Conservation (phyloP, 805 yeast species). For the Gaillardinia entomophila region DNA sequence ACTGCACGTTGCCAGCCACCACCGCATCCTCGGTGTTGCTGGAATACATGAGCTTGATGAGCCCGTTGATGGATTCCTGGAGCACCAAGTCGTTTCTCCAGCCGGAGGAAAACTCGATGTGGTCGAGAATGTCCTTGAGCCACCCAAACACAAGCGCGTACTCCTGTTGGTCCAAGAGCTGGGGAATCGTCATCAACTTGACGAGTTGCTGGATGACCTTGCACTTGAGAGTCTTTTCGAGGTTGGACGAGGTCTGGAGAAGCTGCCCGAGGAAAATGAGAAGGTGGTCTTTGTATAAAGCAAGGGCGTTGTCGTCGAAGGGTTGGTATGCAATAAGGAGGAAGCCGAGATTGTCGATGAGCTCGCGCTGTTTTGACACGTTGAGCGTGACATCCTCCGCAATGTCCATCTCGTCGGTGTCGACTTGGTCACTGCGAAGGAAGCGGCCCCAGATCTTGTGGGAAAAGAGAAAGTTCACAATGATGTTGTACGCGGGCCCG, state of each 20-base stretch:
- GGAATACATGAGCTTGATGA: slow-evolving; percentile 41
- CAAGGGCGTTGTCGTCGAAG: slow-evolving; percentile 31
- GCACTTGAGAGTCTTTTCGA: slow-evolving; percentile 66
- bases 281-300: slow-evolving; percentile 56
- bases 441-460: slow-evolving; percentile 40
- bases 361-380: slow-evolving; percentile 51
- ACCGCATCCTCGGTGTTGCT: slow-evolving; percentile 5
- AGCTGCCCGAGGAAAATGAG: slow-evolving; percentile 64
- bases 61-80: slow-evolving; percentile 48
- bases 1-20: slow-evolving; percentile 17
- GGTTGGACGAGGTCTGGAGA: slow-evolving; percentile 57
- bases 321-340: slow-evolving; percentile 44
- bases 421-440: slow-evolving; percentile 15
- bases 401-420: slow-evolving; percentile 2
- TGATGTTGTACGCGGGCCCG: slow-evolving; percentile 42
- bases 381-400: slow-evolving; percentile 30
- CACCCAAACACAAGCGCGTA: slow-evolving; percentile 57
- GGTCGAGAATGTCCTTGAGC: slow-evolving; percentile 50
- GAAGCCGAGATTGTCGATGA: slow-evolving; percentile 56
- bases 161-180: slow-evolving; percentile 50
- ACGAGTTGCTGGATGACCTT: slow-evolving; percentile 61
- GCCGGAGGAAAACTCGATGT: slow-evolving; percentile 23
- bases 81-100: slow-evolving; percentile 45
- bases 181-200: slow-evolving; percentile 44
- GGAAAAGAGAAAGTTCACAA: slow-evolving; percentile 30